Conservation (phyloP, 495 filamentous ascomycete genomes). For the Pseudevernia furfuracea region DNA sequence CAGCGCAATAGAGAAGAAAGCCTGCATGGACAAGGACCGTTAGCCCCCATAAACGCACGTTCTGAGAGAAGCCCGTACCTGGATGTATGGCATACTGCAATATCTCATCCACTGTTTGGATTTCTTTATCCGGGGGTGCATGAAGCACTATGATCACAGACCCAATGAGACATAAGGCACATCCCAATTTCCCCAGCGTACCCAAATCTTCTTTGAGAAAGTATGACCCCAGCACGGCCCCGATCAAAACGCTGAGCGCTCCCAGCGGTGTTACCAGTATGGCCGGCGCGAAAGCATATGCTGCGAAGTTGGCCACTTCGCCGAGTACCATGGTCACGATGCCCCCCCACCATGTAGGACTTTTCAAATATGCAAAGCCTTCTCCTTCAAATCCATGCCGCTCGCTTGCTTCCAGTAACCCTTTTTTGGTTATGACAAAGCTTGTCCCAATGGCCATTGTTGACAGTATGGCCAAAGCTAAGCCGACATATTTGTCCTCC, state of each 20-base stretch:
- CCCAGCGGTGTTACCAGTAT: conserved; percentile 94
- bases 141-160: conserved; percentile 97
- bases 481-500: conserved; percentile 71
- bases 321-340: conserved; percentile 78
- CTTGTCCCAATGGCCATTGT: conserved; percentile 89
- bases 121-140: conserved; percentile 86
- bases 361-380: conserved; percentile 86
- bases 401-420: conserved; percentile 81
- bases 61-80: conserved; percentile 47
- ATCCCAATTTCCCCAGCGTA: conserved; percentile 83
- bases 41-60: neutral
- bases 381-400: conserved; percentile 94
- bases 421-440: conserved; percentile 93
- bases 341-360: conserved; percentile 91
- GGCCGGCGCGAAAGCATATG: conserved; percentile 94
- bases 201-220: conserved; percentile 86
- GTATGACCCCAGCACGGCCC: conserved; percentile 88
- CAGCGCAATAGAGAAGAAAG: conserved; percentile 74
- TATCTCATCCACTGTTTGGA: conserved; percentile 80
- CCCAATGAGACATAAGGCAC: conserved; percentile 90
- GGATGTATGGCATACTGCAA: conserved; percentile 79
- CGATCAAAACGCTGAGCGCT: conserved; percentile 88
- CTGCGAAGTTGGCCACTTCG: conserved; percentile 92
- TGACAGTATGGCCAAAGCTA: conserved; percentile 80
- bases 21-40: conserved; percentile 46